Base-by-base conservation (phyloP, 495 filamentous ascomycete genomes). In the Penicillium simplicissimum region DNA sequence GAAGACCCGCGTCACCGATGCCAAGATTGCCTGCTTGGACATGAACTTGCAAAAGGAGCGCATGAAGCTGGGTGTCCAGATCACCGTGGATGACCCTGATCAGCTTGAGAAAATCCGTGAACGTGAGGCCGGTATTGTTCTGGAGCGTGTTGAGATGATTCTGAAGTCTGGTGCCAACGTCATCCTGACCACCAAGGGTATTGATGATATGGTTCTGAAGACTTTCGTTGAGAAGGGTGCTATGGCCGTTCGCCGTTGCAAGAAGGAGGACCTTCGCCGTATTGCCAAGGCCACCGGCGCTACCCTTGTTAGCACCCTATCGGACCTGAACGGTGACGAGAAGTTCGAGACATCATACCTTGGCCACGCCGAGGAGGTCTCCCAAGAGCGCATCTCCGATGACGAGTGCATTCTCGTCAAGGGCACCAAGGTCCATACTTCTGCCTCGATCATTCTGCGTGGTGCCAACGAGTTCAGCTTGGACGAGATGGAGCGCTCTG, bases 21-120 rank as follows among this genome's bases (percentile, higher is more conserved):
- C 96, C 64, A 97, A 96, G 80, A 98, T 99, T 74, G 95, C 95
- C 45, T 90, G 91, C 71, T 80, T 99, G 51, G 95, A 99, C 72
- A 98, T 99, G 81, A 99, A 99, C 76, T 76, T 99, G 64, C 94
- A 97, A 73, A 99, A 98, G 78, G 92, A 96, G 79, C 84, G 95
- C 62, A 98, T 99, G 95, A 97, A 98, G 83, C 81, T 99, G 15
- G 95, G 95, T 61, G 96, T 99, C 52, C 92, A 99, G 68, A 96
- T 99, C 72, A 97, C 95, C 21, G 90, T 99, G 56, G 95, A 98
- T 58, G 95, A 99, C 73, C 95, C 95, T 33, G 87, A 93, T 64
- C 96, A 98, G 76, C 84, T 99, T 34, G 96, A 99, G 81, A 91
- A 96, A 79, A 99, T 99, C 67, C 85, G 95, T 43, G 85, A 94